These are phyloP conservation scores for Symbiodinium natans DNA, from an alignment of 73 alveolate genomes.

Conservation along the genomic window DNA sequence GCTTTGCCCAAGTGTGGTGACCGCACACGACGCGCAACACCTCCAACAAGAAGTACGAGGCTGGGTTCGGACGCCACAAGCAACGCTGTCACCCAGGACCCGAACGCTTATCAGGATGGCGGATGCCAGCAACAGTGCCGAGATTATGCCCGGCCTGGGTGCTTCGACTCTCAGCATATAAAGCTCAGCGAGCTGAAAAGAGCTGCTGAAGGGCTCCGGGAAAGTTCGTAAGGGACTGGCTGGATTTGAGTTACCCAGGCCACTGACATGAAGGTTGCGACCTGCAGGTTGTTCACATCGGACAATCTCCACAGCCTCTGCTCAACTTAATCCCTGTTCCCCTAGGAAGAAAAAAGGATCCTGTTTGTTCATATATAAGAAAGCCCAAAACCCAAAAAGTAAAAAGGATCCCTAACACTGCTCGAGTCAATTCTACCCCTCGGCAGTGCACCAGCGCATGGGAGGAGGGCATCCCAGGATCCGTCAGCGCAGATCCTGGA, in stretches of 20 bases:
- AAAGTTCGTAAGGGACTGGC: background rate
- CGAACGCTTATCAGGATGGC: slow-evolving; percentile 22
- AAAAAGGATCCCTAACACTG: background rate
- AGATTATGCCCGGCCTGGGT: slow-evolving; percentile 6
- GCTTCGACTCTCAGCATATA: no score
- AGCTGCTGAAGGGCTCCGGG: no score
- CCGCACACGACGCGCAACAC: slow-evolving; percentile 82
- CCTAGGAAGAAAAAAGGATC: no score
- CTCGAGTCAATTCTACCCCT: background rate
- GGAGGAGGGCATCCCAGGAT: slow-evolving; percentile 85
- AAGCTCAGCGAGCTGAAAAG: background rate
- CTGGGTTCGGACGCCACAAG: no score
- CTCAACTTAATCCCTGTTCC: no score
- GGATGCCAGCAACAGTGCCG: slow-evolving; percentile 24
- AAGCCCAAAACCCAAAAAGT: no score
- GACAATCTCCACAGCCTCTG: no score
- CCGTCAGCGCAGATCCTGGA: slow-evolving; percentile 47
- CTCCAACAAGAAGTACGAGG: background rate
- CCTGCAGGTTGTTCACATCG: background rate
- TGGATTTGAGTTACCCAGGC: slow-evolving; percentile 43
- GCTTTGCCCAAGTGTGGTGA: slow-evolving; percentile 73
- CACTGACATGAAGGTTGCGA: slow-evolving; percentile 62
- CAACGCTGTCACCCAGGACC: background rate
- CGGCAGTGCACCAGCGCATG: slow-evolving; percentile 36
- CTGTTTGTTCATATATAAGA: no score